A percentile compares a stretch with the other conserved stretches of the same genome.
Conservation (phyloP, 2,329 filamentous ascomycete genomes). For the Orbilia brochopaga region DNA sequence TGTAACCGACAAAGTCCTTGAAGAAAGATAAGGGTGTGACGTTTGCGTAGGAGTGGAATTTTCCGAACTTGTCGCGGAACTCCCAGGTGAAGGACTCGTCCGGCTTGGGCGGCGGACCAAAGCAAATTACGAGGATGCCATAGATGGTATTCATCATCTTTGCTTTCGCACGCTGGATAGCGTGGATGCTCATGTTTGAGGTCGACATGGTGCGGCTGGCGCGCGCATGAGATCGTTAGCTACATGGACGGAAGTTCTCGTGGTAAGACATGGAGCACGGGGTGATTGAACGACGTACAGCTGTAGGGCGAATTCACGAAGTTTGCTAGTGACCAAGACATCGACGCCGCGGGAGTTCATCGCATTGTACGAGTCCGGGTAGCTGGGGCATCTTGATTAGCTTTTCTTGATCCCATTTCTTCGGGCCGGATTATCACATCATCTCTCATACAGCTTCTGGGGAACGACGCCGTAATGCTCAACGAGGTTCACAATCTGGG, state of each 20-base stretch:
- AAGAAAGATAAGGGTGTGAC: conserved; percentile 76
- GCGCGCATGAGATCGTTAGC: conserved; percentile 57
- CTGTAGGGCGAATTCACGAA: conserved; percentile 80
- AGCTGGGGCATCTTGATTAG: conserved; percentile 64
- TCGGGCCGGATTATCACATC: too few relatives aligned
- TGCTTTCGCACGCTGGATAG: conserved; percentile 65
- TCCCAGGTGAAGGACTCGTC: conserved; percentile 77
- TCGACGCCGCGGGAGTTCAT: conserved; percentile 74
- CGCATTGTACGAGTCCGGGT: conserved; percentile 82
- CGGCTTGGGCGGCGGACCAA: conserved; percentile 77
- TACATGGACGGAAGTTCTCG: conserved; percentile 58
- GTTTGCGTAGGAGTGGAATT: conserved; percentile 66
- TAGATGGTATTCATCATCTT: conserved; percentile 81
- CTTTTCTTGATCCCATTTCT: conserved; percentile 64
- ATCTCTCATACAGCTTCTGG: conserved; percentile 23
- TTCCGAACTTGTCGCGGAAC: conserved; percentile 73
- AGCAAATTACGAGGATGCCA: conserved; percentile 77
- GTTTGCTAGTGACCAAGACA: conserved; percentile 77
- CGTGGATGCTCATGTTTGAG: conserved; percentile 59
- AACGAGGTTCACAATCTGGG: conserved; percentile 70
- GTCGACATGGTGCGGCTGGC: conserved; percentile 56
- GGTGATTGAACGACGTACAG: conserved; percentile 58
- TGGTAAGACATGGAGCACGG: too few relatives aligned
- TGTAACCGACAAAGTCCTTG: conserved; percentile 60
- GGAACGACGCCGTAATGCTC: conserved; percentile 79